Conservation (phyloP, 176 grass and related monocot genomes). For the Zea luxurians region DNA sequence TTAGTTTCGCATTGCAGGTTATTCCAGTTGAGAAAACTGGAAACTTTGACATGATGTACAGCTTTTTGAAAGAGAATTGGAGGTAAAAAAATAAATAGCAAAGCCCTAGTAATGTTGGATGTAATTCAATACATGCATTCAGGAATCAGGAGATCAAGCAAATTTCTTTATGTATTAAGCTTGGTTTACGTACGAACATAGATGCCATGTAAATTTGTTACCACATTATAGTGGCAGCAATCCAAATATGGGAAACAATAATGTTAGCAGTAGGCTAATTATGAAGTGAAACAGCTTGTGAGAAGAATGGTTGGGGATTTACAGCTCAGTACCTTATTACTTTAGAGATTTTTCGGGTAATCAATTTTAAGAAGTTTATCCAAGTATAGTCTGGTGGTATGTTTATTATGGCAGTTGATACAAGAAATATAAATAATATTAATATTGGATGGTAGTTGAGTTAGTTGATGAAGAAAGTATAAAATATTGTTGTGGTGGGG, state of each 20-base stretch:
- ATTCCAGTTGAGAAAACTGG: conserved; percentile 81
- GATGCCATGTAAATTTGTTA: not conserved
- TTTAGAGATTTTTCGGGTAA: not conserved
- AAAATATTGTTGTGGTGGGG: no score
- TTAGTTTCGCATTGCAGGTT: conserved; percentile 47
- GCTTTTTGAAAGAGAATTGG: conserved; percentile 78
- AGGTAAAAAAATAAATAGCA: conserved; percentile 46
- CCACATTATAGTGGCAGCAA: not conserved
- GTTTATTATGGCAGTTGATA: not conserved
- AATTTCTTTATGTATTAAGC: conserved; percentile 19
- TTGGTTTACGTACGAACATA: not conserved
- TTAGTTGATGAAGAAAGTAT: no score
- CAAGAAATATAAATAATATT: no score
- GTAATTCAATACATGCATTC: conserved; percentile 18
- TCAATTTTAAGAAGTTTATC: not conserved
- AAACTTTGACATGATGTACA: conserved; percentile 75
- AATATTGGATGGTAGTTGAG: no score
- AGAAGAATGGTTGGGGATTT: not conserved
- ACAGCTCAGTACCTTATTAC: not conserved
- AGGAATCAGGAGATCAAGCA: not conserved
- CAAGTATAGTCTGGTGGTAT: not conserved
- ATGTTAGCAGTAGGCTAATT: not conserved
- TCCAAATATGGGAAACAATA: not conserved
- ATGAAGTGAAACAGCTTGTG: not conserved
- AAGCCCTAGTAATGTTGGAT: not conserved